Percentiles rank a stretch among this genome's conserved stretches.
phyloP scores from a whole-genome alignment of 257 asterid genomes.

The Fraxinus quadrangulata region DNA sequence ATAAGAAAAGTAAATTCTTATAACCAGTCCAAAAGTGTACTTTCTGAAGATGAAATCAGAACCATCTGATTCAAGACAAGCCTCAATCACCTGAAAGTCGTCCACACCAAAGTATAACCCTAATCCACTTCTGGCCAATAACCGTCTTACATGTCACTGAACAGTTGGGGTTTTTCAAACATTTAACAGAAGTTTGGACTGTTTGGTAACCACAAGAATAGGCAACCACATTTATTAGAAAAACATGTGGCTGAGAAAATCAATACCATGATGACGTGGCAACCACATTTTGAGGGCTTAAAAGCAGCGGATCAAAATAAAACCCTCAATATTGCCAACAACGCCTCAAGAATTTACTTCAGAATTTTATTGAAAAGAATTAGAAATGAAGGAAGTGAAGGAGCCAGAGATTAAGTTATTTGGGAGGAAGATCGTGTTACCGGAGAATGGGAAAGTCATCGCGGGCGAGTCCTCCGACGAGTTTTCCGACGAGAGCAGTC shows the following conservation, averaged over 20 bases:
- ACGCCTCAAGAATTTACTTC: slow-evolving; percentile 30
- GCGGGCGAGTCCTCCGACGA: slow-evolving; percentile 30
- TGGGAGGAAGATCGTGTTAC: slow-evolving; percentile 66
- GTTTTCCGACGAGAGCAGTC: slow-evolving; percentile 26
- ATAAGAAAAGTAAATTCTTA: background rate
- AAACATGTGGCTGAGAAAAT: slow-evolving; percentile 72
- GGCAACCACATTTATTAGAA: slow-evolving; percentile 27
- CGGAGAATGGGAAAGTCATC: slow-evolving; percentile 41
- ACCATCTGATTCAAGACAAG: background rate
- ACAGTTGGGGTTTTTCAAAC: background rate
- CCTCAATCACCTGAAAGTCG: slow-evolving; percentile 19
- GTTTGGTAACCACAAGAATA: background rate
- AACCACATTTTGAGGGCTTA: slow-evolving; percentile 42
- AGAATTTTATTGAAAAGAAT: background rate
- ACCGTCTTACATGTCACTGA: slow-evolving; percentile 32
- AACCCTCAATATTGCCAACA: slow-evolving; percentile 49
- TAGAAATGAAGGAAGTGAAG: slow-evolving; percentile 37
- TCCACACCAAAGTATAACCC: slow-evolving; percentile 22
- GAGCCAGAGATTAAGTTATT: slow-evolving; percentile 68
- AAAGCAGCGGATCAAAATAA: slow-evolving; percentile 42
- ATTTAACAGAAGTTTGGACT: background rate
- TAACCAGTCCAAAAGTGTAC: background rate
- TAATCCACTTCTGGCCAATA: slow-evolving; percentile 24
- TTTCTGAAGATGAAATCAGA: background rate
- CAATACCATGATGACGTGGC: slow-evolving; percentile 55